Base-by-base conservation (phyloP, 768 basidiomycete species). In the Mycena chlorophos region DNA sequence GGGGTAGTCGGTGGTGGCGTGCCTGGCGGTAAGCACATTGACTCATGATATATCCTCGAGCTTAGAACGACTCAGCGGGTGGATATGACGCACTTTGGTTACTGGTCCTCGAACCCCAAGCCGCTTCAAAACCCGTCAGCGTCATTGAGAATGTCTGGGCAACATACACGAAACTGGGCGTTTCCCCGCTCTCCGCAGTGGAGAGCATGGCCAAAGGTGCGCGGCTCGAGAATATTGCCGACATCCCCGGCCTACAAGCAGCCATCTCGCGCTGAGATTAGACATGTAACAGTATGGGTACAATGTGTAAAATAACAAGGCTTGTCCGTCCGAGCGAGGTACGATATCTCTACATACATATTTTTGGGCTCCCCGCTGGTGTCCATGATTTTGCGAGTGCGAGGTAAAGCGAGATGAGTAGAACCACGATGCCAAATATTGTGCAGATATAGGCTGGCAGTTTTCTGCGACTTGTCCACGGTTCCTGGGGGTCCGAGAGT, bases 71-170 rank as follows among this genome's bases (percentile, higher is more conserved):
- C n/a, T 25, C 61, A 98, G 97, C 97, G 50, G 97, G 97, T 10
- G 97, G 97, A 2, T 98, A 91, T 70, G 97, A 99, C 67, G 97
- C 97, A 5, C 83, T 98, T 55, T 98, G 94, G 93, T 75, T 99
- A 4, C 82, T 99, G 16, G 83, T 94, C 17, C 80, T 89, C 64
- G 86, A 89, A 45, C 80, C 84, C 31, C 63, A 73, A 57, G 70
- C 72, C 31, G 75, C 77, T 8, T 74, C 78, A 56, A 73, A 80
- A 62, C 85, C 90, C 2, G 66, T 83, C 23, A 69, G 77, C 27
- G 81, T 83, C 22, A 76, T 94, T 43, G 87, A 92, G 68, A 73
- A 75, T 52, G 75, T 86, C 5, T 94, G 91, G 91, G 73, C 75
- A 51, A 71, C 65, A 29, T 90, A 87, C 71, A 76, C 73, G 23